Conservation (phyloP, 2,329 filamentous ascomycete species). For the Ascocoryne sarcoides region DNA sequence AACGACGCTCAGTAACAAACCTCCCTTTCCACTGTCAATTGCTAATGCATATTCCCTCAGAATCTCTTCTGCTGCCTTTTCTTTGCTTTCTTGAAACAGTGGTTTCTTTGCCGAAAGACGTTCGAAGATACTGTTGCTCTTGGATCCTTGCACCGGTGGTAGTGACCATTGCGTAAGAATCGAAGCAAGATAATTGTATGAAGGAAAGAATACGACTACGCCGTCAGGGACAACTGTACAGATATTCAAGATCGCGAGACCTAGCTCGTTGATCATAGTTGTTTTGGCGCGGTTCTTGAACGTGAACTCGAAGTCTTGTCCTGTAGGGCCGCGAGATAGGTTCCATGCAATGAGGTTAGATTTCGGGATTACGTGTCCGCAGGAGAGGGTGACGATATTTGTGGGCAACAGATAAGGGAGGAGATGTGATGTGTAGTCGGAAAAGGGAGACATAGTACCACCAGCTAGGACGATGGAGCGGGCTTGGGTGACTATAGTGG, state of each 20-base stretch:
- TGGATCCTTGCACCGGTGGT: constrained; percentile 7
- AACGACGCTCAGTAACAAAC: constrained; percentile 79
- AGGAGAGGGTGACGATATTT: constrained; percentile 74
- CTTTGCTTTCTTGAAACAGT: constrained; percentile 51
- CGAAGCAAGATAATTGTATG: constrained; percentile 79
- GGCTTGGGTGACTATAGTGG: constrained; percentile 74
- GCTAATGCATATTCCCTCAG: constrained; percentile 64
- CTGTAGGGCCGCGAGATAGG: constrained; percentile 41
- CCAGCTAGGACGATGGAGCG: constrained; percentile 84
- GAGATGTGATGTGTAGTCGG: constrained; percentile 78
- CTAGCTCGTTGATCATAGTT: constrained; percentile 65
- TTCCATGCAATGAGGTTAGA: constrained; percentile 74
- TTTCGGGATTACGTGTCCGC: constrained; percentile 84
- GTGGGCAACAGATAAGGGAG: constrained; percentile 62
- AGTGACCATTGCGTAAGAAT: constrained; percentile 57
- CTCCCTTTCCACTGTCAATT: constrained; percentile 56
- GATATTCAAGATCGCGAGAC: constrained; percentile 61
- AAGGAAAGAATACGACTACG: constrained; percentile 90
- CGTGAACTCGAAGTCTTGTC: constrained; percentile 71
- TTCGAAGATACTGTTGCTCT: constrained; percentile 44
- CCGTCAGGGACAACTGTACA: constrained; percentile 75
- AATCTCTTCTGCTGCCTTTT: constrained; percentile 48
- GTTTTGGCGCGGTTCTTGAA: constrained; percentile 60
- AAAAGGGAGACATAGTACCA: constrained; percentile 95
- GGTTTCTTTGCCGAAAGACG: constrained; percentile 49